Base-by-base conservation (phyloP, 139 green algal species). In the Auxenochlorella pyrenoidosa region DNA sequence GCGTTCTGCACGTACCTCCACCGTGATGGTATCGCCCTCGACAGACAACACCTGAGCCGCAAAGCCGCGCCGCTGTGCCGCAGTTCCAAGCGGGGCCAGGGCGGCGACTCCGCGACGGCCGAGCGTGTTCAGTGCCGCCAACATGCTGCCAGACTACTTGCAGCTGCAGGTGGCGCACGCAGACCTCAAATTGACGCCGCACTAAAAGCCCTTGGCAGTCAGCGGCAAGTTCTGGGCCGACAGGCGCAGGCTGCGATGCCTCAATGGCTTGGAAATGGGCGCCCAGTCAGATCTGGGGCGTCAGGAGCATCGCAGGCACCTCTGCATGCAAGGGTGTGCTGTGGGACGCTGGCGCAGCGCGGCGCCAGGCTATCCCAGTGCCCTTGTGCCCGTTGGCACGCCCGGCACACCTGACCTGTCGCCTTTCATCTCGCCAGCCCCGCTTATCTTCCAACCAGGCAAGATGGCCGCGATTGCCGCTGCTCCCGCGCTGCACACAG, bases 1-100 rank as follows among this genome's bases (percentile, higher is more conserved):
- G 34, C 34, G 16, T 16, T 21, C 13, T 12, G 47, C 51, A 54
- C 82, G 19, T 63, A 91, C 88, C 88, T 91, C 83, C 3, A 89
- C 88, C 3, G 83, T 91, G 32, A 91, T 36, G 19, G 66, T 84
- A 28, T 91, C 88, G 12, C 86, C 79, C 12, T 90, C 86, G 15
- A 83, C 60, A 26, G 34, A 43, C 24, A 21, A 43, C 59, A 41
- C 72, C 28, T 38, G 12, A 0, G 59, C 38, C 12, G 51, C 70
- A 32, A 73, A 58, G 34, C 70, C 83, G 24, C 83, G 28, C 21
- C 63, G 66, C 82, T 87, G 82, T 68, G 43, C 43, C 24, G n/a
- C 82, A 26, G n/a, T 44, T 22, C 40, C 73, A 2, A 80, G 59
- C 51, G n/a, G 47, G 44, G 78, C 54, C 5, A 73, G 75, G 34